These are phyloP conservation scores for Thelonectria blattea DNA, from an alignment of 2,329 filamentous ascomycete species.

Conservation along the genomic window DNA sequence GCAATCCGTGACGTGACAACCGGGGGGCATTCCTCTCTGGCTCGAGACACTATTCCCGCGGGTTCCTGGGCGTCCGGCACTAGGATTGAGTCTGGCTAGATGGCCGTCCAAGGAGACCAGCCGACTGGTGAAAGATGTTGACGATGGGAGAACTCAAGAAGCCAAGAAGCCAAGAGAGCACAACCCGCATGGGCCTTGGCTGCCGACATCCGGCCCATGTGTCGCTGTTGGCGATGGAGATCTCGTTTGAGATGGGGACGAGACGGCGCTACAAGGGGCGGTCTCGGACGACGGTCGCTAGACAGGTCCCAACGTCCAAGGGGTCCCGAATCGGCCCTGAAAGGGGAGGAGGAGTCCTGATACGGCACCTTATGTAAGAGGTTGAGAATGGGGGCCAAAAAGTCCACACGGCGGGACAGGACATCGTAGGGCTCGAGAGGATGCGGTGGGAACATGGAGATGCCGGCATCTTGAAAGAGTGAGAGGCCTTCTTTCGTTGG, in stretches of 20 bases:
- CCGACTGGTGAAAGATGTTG: conserved; percentile 4
- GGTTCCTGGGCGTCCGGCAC: background rate
- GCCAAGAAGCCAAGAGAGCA: too few species aligned
- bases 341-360: background rate
- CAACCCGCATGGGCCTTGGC: conserved; percentile 7
- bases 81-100: background rate
- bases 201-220: conserved; percentile 8
- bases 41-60: conserved; percentile 2
- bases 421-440: background rate
- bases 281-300: background rate
- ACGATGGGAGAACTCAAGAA: background rate
- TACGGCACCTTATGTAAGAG: conserved; percentile 11
- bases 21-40: background rate
- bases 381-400: conserved; percentile 5
- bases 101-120: background rate
- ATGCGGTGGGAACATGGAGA: background rate
- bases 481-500: background rate
- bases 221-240: conserved; percentile 1
- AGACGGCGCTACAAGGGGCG: background rate
- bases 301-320: too few species aligned
- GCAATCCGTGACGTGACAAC: background rate
- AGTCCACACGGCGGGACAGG: background rate
- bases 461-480: background rate
- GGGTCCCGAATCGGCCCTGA: conserved; percentile 4
- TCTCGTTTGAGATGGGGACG: background rate